Conservation (phyloP, 495 filamentous ascomycete species). For the Lichenothelia convexa region DNA sequence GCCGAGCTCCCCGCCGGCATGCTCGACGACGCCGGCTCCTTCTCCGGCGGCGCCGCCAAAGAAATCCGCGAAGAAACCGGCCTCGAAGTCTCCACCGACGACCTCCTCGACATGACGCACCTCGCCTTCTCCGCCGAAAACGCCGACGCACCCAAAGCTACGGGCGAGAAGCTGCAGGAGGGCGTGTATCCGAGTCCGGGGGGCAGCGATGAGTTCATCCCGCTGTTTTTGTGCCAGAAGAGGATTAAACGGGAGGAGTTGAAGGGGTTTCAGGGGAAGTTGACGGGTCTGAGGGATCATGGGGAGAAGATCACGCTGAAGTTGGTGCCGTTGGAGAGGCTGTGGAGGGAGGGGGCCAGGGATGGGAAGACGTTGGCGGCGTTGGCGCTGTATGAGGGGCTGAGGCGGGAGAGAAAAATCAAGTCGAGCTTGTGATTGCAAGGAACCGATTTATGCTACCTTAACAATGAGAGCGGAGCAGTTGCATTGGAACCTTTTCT, state of each 20-base stretch:
- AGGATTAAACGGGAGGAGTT: constrained; percentile 43
- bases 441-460: no score
- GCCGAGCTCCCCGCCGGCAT: constrained; percentile 78
- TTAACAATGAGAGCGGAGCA: no score
- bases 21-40: constrained; percentile 62
- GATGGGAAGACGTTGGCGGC: constrained; percentile 70
- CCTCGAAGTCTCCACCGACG: constrained; percentile 27
- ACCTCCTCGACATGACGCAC: constrained; percentile 53
- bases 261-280: constrained; percentile 48
- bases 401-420: constrained; percentile 48
- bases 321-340: constrained; percentile 47
- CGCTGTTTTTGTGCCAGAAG: constrained; percentile 57
- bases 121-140: no score
- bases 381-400: constrained; percentile 55
- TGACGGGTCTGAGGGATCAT: constrained; percentile 59
- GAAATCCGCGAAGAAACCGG: constrained; percentile 66
- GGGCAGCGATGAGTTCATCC: constrained; percentile 71
- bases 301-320: constrained; percentile 74
- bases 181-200: constrained; percentile 63
- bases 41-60: constrained; percentile 57
- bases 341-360: constrained; percentile 59
- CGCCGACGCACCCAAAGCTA: constrained; percentile 15
- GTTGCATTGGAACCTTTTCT: no score
- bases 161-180: constrained; percentile 33
- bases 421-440: no score